Conservation (phyloP, 306 rosid genomes). For the Rosa chinensis region DNA sequence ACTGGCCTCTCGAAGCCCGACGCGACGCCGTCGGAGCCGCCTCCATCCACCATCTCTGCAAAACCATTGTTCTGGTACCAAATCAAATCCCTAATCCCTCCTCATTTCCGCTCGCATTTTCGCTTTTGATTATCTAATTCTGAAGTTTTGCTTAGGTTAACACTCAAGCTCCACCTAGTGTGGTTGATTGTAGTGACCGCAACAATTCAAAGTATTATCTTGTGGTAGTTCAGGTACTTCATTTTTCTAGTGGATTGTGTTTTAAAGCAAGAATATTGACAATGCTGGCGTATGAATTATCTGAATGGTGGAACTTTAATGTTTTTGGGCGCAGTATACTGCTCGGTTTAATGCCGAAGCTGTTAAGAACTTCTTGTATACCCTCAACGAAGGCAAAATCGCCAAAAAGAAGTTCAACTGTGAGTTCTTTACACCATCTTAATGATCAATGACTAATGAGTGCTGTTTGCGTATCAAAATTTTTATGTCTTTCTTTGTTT, state of each 20-base stretch:
- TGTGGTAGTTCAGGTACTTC: conserved; percentile 62
- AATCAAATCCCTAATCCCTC: not conserved
- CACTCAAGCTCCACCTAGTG: conserved; percentile 70
- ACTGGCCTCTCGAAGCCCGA: conserved; percentile 76
- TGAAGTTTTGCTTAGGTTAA: conserved; percentile 43
- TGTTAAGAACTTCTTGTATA: conserved; percentile 52
- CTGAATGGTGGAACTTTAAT: not conserved
- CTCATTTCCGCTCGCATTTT: not conserved
- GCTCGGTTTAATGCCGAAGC: conserved; percentile 57
- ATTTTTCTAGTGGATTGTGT: not conserved
- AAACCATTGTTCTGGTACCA: conserved; percentile 79
- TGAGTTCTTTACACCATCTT: conserved; percentile 25
- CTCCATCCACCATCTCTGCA: conserved; percentile 82
- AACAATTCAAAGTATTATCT: conserved; percentile 84
- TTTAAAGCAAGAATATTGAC: not conserved
- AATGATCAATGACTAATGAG: not conserved
- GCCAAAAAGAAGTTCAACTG: conserved; percentile 63
- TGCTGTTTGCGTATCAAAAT: not conserved
- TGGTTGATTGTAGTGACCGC: conserved; percentile 70
- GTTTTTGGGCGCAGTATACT: conserved; percentile 41
- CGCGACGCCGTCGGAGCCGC: conserved; percentile 68
- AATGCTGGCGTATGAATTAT: not conserved
- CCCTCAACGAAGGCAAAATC: conserved; percentile 49
- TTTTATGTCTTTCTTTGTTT: not conserved
- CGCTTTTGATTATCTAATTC: not conserved